phyloP scores from a whole-genome alignment of 805 yeast genomes.

The Candida verbasci region DNA sequence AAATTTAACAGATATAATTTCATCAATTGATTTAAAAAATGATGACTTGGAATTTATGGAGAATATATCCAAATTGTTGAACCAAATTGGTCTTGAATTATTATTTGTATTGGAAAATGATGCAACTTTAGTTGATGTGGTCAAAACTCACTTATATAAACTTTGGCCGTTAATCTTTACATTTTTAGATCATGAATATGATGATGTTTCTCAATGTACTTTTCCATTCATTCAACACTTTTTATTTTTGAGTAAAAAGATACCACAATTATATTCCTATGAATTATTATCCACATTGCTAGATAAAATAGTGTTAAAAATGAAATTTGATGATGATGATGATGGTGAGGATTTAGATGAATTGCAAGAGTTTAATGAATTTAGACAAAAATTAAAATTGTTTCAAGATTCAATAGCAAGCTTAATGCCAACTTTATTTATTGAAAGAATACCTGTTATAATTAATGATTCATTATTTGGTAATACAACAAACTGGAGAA shows the following conservation, averaged over 20 bases:
- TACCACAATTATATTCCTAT: constrained; percentile 26
- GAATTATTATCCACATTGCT: constrained; percentile 62
- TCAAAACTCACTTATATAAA: constrained; percentile 47
- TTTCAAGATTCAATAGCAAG: constrained; percentile 79
- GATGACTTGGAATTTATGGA: constrained; percentile 65
- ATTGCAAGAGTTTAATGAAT: constrained; percentile 73
- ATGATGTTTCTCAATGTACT: constrained; percentile 80
- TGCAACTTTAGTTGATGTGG: constrained; percentile 33
- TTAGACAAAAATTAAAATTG: constrained; percentile 66
- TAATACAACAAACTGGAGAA: constrained; percentile 65
- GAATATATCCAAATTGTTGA: constrained; percentile 66
- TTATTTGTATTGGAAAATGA: constrained; percentile 58
- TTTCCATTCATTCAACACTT: constrained; percentile 77
- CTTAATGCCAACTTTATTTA: constrained; percentile 54
- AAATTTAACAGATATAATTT: constrained; percentile 55
- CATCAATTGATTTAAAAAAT: constrained; percentile 26
- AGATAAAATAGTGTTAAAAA: constrained; percentile 66
- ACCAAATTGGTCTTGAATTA: constrained; percentile 72
- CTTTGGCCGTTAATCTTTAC: constrained; percentile 70
- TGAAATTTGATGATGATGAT: constrained; percentile 68
- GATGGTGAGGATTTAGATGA: constrained; percentile 61
- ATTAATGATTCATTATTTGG: constrained; percentile 49
- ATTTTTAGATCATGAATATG: constrained; percentile 77
- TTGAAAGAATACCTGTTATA: constrained; percentile 56
- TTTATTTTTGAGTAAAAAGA: constrained; percentile 63